phyloP scores from a whole-genome alignment of 768 basidiomycete species.

The Dentipellis fragilis region DNA sequence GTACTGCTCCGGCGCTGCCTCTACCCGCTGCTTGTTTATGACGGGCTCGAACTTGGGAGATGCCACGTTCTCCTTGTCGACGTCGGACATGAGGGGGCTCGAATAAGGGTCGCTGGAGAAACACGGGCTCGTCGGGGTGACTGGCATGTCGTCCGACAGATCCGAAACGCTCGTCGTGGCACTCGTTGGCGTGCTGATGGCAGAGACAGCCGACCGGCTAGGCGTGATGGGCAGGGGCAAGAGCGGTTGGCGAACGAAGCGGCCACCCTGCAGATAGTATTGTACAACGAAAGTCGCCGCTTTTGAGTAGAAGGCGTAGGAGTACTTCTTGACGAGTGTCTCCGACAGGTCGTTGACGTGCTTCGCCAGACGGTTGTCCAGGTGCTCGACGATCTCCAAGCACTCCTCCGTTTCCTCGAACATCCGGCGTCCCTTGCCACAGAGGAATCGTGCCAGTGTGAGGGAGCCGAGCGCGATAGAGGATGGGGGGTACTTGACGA shows the following conservation, averaged over 20 bases:
- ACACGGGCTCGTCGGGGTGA: conserved; percentile 67
- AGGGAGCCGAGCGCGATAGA: conserved; percentile 85
- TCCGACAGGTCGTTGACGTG: conserved; percentile 90
- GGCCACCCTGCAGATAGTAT: conserved; percentile 85
- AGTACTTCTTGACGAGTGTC: conserved; percentile 97
- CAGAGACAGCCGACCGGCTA: conserved; percentile 35
- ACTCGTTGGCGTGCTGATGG: conserved; percentile 66
- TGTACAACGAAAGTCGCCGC: conserved; percentile 90
- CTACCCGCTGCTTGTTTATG: conserved; percentile 60
- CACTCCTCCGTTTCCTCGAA: conserved; percentile 83
- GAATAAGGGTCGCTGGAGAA: conserved; percentile 43
- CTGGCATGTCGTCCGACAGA: conserved; percentile 73
- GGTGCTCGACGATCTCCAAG: conserved; percentile 71
- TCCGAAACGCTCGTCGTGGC: conserved; percentile 66
- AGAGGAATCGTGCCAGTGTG: conserved; percentile 81
- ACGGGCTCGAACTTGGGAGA: conserved; percentile 57
- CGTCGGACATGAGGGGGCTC: conserved; percentile 52
- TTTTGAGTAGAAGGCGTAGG: conserved; percentile 92
- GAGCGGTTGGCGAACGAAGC: conserved; percentile 43
- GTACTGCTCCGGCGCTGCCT: conserved; percentile 63
- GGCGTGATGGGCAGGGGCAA: conserved; percentile 60
- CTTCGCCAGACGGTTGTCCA: conserved; percentile 81
- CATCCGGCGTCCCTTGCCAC: conserved; percentile 65
- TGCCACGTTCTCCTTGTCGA: conserved; percentile 73
- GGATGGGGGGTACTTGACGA: conserved; percentile 76